These are phyloP conservation scores for Phytophthora cactorum DNA, from an alignment of 352 stramenopile species.

Conservation along the genomic window DNA sequence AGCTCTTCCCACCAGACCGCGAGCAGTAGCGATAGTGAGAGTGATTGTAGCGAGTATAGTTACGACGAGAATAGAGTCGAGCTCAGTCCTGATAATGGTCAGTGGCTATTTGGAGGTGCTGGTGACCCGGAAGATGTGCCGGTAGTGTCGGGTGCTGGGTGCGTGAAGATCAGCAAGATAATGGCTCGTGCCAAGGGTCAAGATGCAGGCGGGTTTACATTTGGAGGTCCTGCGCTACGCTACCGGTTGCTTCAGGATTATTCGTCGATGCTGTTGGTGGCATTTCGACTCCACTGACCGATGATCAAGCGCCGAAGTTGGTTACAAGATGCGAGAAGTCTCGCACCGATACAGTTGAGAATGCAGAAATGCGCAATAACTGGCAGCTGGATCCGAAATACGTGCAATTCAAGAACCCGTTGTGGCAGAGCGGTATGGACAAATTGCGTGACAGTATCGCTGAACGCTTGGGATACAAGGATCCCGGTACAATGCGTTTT, in stretches of 20 bases:
- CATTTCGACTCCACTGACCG: background rate
- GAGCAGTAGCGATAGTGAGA: background rate
- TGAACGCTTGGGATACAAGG: no score
- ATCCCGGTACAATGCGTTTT: no score
- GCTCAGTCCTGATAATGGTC: background rate
- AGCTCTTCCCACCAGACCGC: no score
- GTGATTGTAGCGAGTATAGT: background rate
- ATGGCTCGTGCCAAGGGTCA: background rate
- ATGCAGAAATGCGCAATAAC: no score
- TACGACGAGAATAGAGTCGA: background rate
- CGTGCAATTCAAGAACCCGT: background rate
- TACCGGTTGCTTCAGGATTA: background rate
- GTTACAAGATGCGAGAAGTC: background rate
- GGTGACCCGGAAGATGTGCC: background rate
- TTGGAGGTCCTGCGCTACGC: background rate
- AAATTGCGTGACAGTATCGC: no score
- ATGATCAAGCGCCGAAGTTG: background rate
- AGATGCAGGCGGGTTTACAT: background rate
- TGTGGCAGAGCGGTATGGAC: no score
- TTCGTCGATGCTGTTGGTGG: background rate
- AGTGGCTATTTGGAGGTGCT: background rate
- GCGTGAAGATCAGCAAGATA: background rate
- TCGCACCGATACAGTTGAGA: background rate
- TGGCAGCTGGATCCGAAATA: background rate
- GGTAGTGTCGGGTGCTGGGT: background rate